Evolutionary conservation across 2,329 filamentous ascomycete genomes (phyloP), one percentile per base, ranked within the genome.

Genomic region (Alternaria gansuensis): DNA sequence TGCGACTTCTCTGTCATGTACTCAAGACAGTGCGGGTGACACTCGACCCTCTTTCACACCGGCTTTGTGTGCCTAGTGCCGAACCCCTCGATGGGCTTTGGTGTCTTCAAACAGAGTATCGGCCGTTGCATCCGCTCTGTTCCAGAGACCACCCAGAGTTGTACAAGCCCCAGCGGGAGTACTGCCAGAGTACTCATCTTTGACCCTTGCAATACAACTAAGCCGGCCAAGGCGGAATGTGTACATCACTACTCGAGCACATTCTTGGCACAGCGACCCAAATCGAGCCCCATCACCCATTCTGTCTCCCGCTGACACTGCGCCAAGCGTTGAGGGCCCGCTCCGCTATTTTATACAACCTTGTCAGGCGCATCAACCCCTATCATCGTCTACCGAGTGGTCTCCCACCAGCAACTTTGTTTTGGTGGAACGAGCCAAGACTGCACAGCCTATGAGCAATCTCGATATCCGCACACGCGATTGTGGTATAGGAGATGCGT

Each of bases 201-300:
- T 51, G 40, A 52, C 54, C 57, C 51, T 48, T 50, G 63, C 62
- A 54, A 57, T 52, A 60, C 62, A 61, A 65, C 67, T 65, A 66
- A 64, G 58, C 40, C 40, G 56, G 56, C 67, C 64, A 69, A 69
- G 66, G 63, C 66, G 66, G 66, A 64, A 66, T 63, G 59, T 60
- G 59, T 56, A 57, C 58, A 66, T 66, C 60, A 65, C 40, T 51
- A 34, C 52, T 36, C 55, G 28, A 45, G 52, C 62, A 31, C 46
- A 41, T 57, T 54, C 64, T 69, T 70, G 64, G 67, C 59, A 45
- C 58, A 60, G 66, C 60, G 66, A 54, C 60, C 66, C 62, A 64
- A 66, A 66, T 70, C 40, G 58, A 50, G 51, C 46, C 49, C n/a
- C 51, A 53, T 57, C 37, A 48, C 29, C 36, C 44, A 36, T 57